Evolutionary conservation across 495 filamentous ascomycete genomes (phyloP), one percentile per base, ranked within the genome.

Genomic region (Trichoderma erinaceum): DNA sequence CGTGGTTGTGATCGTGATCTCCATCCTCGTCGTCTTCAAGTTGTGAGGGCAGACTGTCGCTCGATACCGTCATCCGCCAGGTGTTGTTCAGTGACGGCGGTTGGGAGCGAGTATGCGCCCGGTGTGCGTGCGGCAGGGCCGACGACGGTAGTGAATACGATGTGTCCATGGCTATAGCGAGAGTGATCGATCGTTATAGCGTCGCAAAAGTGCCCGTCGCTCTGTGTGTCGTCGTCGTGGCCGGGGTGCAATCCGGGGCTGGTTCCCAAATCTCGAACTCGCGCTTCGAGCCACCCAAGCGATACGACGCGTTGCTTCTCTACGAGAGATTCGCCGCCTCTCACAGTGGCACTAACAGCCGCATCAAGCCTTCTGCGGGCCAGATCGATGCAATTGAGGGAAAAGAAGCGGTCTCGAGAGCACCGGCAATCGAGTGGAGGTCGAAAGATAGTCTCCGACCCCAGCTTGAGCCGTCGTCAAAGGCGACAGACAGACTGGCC

Each of bases 71-170:
- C 65, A 41, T 69, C 48, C 11, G 64, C 32, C 3, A 65, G 56
- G 41, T 50, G 27, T 23, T 66, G 67, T 38, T 38, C 35, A 61
- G 48, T 25, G 18, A 63, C 16, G 67, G 1, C 7, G 56, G 44
- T 50, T 77, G 72, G 56, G 77, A 76, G 67, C 81, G 79, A 0
- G 80, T 76, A 64, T 80, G 75, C 0, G 77, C 74, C 29, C 78
- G 74, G 1, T 75, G 79, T 8, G 66, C 56, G 67, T 80, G 77
- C 8, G 75, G 72, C 68, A 74, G 69, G 6, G 75, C 70, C 50
- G 71, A 69, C 16, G 29, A 70, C 41, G 68, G 71, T 25, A 72
- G 73, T 46, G 76, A 71, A 8, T 72, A 73, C 1, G 83, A 79
- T 15, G 84, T 78, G 41, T 79, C 78, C 82, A 84, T 84, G 29